Evolutionary conservation across 2,329 filamentous ascomycete genomes (phyloP).

Genomic region (Tolypocladium tropicale): DNA sequence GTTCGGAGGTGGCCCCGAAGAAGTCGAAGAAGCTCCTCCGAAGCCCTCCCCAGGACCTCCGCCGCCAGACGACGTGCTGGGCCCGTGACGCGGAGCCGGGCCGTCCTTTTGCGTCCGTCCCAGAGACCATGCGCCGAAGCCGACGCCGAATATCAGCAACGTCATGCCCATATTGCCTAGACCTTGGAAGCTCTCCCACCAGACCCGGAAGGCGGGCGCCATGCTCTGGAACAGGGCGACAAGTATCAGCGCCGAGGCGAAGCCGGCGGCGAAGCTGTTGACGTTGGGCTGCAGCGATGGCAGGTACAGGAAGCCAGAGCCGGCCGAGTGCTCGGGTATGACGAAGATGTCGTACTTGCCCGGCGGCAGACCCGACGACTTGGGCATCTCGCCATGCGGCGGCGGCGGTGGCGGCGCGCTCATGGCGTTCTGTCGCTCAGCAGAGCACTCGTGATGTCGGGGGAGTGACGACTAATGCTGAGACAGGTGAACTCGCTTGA

Average conservation of each 20-base stretch:
- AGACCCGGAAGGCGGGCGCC: conserved; percentile 62
- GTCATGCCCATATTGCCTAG: conserved; percentile 65
- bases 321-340: conserved; percentile 83
- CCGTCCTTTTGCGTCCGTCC: conserved; percentile 26
- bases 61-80: conserved; percentile 9
- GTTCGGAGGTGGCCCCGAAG: conserved; percentile 19
- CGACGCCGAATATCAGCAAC: conserved; percentile 62
- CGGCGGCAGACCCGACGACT: conserved; percentile 61
- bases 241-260: conserved; percentile 62
- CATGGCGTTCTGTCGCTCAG: conserved; percentile 22
- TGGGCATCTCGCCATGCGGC: conserved; percentile 72
- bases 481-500: neutral
- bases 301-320: conserved; percentile 86
- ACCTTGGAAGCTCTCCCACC: conserved; percentile 61
- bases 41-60: conserved; percentile 16
- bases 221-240: conserved; percentile 65
- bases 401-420: conserved; percentile 68
- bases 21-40: conserved; percentile 13
- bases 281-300: conserved; percentile 76
- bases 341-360: conserved; percentile 98
- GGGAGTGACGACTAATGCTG: neutral
- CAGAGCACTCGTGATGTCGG: conserved; percentile 6
- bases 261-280: conserved; percentile 87
- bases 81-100: conserved; percentile 8
- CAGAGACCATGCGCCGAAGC: conserved; percentile 63